phyloP scores from a whole-genome alignment of 768 basidiomycete genomes.

The Goffeauzyma gilvescens region DNA sequence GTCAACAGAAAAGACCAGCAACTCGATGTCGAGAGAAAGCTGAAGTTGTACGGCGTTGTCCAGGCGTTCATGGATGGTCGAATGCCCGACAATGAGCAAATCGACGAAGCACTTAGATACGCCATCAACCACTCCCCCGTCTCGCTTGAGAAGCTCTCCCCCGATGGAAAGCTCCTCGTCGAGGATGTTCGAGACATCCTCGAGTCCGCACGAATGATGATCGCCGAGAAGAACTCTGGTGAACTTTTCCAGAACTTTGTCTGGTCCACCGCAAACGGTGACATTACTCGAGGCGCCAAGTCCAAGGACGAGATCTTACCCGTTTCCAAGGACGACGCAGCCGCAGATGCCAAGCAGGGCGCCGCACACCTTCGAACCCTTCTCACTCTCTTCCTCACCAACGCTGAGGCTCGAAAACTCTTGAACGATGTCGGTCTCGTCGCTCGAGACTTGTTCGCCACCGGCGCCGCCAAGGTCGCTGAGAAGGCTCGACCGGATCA shows the following conservation, averaged over 20 bases:
- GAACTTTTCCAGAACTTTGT: constrained; percentile 83
- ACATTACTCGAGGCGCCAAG: constrained; percentile 33
- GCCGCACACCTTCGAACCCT: constrained; percentile 74
- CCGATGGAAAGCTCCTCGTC: constrained; percentile 56
- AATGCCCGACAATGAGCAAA: constrained; percentile 61
- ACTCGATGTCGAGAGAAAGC: constrained; percentile 65
- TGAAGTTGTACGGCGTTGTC: constrained; percentile 62
- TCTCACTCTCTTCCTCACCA: constrained; percentile 67
- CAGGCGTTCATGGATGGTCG: constrained; percentile 62
- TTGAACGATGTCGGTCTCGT: constrained; percentile 36
- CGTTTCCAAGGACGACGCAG: constrained; percentile 41
- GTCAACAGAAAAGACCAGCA: constrained; percentile 43
- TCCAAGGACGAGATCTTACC: constrained; percentile 37
- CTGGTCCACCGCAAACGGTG: constrained; percentile 43
- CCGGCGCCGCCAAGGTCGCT: constrained; percentile 51
- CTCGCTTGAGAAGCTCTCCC: constrained; percentile 47
- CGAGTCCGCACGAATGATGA: constrained; percentile 38
- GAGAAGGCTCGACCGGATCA: constrained; percentile 47
- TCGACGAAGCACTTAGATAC: constrained; percentile 53
- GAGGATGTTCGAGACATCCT: constrained; percentile 36
- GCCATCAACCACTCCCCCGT: constrained; percentile 45
- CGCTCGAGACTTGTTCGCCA: constrained; percentile 60
- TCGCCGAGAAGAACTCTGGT: constrained; percentile 67
- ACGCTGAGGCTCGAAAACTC: constrained; percentile 76
- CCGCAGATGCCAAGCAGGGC: constrained; percentile 48